Conservation (phyloP, 2,329 filamentous ascomycete genomes). For the Aureobasidium sp. region DNA sequence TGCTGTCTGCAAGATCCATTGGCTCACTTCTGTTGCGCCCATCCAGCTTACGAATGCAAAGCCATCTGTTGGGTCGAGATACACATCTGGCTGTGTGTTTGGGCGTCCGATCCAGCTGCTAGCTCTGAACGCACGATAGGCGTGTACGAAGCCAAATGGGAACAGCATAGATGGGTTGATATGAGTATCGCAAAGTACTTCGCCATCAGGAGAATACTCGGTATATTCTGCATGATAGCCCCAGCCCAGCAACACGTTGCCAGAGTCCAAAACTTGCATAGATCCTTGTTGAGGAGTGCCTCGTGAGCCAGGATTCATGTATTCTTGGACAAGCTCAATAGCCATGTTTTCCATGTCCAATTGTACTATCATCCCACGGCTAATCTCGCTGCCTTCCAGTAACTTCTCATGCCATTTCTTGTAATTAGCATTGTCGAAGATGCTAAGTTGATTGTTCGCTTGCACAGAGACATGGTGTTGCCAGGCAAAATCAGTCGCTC, state of each 20-base stretch:
- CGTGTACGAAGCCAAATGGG: conserved; percentile 32
- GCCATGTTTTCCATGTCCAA: conserved; percentile 24
- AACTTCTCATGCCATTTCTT: neutral
- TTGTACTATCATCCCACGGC: conserved; percentile 20
- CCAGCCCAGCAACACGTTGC: conserved; percentile 51
- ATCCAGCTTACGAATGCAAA: conserved; percentile 21
- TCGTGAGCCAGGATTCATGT: conserved; percentile 27
- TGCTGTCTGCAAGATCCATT: conserved; percentile 16
- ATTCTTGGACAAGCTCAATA: conserved; percentile 22
- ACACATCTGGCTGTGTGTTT: conserved; percentile 20
- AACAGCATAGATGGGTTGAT: conserved; percentile 30
- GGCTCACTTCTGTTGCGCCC: conserved; percentile 17
- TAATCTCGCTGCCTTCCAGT: conserved; percentile 17
- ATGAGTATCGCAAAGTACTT: conserved; percentile 46
- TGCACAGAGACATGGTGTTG: conserved; percentile 39
- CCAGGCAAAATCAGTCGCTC: conserved; percentile 30
- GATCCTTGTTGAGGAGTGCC: conserved; percentile 44
- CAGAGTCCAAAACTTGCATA: conserved; percentile 45
- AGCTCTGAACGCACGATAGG: conserved; percentile 45
- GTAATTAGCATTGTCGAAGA: conserved; percentile 19
- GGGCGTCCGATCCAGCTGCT: conserved; percentile 14
- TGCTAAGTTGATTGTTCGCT: conserved; percentile 14
- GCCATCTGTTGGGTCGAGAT: conserved; percentile 29
- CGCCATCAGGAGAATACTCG: conserved; percentile 38
- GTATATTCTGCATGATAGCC: conserved; percentile 36